Evolutionary conservation across 495 filamentous ascomycete genomes (phyloP), one percentile per base, ranked within the genome.

Genomic region (Hyaloscypha hepaticicola): DNA sequence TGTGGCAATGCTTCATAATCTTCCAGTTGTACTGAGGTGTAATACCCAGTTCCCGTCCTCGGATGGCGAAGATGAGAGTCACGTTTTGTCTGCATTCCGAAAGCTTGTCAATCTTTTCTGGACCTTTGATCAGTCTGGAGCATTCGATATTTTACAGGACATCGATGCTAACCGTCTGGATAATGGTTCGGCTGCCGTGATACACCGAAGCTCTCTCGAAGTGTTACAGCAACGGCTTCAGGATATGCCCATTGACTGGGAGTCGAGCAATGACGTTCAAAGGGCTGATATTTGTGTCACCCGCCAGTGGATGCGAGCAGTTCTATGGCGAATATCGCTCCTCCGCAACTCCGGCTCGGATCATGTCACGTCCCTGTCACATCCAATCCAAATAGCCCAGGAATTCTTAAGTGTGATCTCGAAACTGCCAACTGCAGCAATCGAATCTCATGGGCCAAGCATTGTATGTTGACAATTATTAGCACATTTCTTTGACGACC

Each of bases 221-320:
- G 57, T 71, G 7, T 70, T 79, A 5, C 75, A 77, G 41, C 62
- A 68, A 28, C 73, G 72, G n/a, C 70, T 80, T 16, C 73, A 73
- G n/a, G 71, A 78, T 28, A 65, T 69, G 16, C 67, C 70, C 1
- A 58, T 68, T 11, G 63, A 73, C 24, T 57, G 70, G 48, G 68
- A 69, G 26, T 66, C 68, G 21, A 68, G 71, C 21, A 79, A 73
- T 24, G 77, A 80, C 41, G 68, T 80, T 14, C 79, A 82, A 58
- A 75, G 76, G 53, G 79, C 77, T 0, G 79, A 82, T 64, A 72
- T 80, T n/a, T 78, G 72, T 55, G 76, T 80, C 33, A 80, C 79
- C 2, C 66, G 75, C 50, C 77, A 80, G 55, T 80, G 79, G 79
- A 80, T 82, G 78, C 74, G 77, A 16, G 77, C 80, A 49, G 67